These are phyloP conservation scores for Manihot esculenta DNA, from an alignment of 441 rosid species.

Conservation along the genomic window DNA sequence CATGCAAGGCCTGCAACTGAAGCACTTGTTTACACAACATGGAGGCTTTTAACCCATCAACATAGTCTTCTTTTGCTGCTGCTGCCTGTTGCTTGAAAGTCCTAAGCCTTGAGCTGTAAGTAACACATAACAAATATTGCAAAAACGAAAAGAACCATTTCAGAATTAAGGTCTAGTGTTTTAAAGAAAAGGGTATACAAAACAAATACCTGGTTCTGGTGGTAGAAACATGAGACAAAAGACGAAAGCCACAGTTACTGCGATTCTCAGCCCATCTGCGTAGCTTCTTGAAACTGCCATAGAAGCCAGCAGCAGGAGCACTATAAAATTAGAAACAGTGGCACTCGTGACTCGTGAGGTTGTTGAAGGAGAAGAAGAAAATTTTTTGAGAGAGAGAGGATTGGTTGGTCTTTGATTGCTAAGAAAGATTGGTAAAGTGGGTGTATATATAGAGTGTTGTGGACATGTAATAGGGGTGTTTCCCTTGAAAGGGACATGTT, in stretches of 20 bases:
- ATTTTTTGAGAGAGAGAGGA: neutral
- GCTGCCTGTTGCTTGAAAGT: slow-evolving; percentile 16
- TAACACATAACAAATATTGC: too few species aligned
- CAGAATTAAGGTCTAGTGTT: too few species aligned
- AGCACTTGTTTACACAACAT: slow-evolving; percentile 61
- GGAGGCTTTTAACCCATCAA: slow-evolving; percentile 82
- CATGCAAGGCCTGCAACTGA: slow-evolving; percentile 67
- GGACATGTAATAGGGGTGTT: neutral
- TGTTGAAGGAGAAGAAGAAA: neutral
- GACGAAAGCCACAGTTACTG: slow-evolving; percentile 30
- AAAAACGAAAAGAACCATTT: too few species aligned
- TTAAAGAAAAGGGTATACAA: too few species aligned
- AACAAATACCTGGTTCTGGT: neutral
- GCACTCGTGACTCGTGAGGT: neutral
- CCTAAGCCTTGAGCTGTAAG: slow-evolving; percentile 8
- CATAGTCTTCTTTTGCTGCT: slow-evolving; percentile 26
- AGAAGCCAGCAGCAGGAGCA: too few species aligned
- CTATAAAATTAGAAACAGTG: neutral
- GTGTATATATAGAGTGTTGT: neutral
- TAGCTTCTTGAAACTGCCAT: slow-evolving; percentile 35
- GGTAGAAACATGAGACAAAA: slow-evolving; percentile 17
- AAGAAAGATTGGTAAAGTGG: neutral
- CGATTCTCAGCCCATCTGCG: slow-evolving; percentile 23
- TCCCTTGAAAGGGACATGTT: slow-evolving; percentile 36
- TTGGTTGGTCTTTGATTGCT: too few species aligned